Base-by-base conservation (phyloP, 2,329 filamentous ascomycete genomes). In the Aspergillus intermedius region DNA sequence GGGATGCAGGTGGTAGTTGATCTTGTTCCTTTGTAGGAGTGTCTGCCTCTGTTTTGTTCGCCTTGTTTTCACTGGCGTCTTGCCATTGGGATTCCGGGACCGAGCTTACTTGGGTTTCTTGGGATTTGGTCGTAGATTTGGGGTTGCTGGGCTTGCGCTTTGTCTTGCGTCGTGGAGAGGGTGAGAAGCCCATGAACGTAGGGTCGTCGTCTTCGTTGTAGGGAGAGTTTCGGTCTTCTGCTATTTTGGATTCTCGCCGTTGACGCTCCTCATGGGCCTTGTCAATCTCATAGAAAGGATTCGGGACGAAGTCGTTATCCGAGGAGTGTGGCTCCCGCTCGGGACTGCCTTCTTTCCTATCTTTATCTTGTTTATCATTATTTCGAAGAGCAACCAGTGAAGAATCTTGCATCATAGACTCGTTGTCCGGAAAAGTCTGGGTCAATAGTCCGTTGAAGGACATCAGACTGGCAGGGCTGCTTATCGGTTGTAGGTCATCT, bases 241-340 rank as follows among this genome's bases (percentile, higher is more conserved):
- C 45, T 40, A 50, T 22, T 10, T 47, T 32, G 21, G 51, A 47
- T 7, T 19, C 23, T n/a, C 41, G 52, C 12, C 34, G 49, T 17
- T 48, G 39, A 12, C 46, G 49, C 28, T 54, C 51, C 42, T 57
- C 56, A 19, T 53, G 47, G 10, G 52, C 53, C 43, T 54, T 57
- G 44, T 64, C 62, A 12, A 58, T 51, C 32, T 66, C 57, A 44
- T 61, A 65, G 45, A 67, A 67, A 5, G 65, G 65, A 49, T 67
- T 66, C 2, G 59, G 58, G 6, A 67, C 58, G 6, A 51, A 39
- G 1, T 55, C 56, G 17, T 25, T 23, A 9, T 49, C 17, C 4
- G 52, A 55, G 3, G 45, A 37, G 7, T 17, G 41, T 28, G 50
- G 50, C 8, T 12, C 10, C 9, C 25, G 25, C 15, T 15, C 17